These are phyloP conservation scores for Geotrichum histeridarum DNA, from an alignment of 1,139 yeast genomes.

Conservation along the genomic window DNA sequence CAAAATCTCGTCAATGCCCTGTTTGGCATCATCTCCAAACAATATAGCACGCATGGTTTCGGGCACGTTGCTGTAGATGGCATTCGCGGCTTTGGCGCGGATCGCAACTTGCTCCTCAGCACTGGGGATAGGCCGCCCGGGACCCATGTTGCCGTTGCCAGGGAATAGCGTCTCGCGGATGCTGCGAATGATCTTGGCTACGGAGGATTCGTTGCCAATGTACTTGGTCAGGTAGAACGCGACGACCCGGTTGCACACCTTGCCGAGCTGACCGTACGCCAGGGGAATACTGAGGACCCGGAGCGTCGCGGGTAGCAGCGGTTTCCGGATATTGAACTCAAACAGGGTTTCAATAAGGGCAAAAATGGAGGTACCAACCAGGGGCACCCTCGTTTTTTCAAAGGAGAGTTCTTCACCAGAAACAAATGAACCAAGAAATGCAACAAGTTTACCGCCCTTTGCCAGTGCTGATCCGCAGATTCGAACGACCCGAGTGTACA, in stretches of 20 bases:
- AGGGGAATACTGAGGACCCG: constrained; percentile 28
- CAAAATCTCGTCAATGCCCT: constrained; percentile 36
- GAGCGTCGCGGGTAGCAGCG: constrained; percentile 32
- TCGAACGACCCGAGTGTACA: constrained; percentile 20
- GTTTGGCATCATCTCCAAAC: constrained; percentile 28
- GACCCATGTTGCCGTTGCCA: constrained; percentile 41
- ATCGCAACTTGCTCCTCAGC: constrained; percentile 28
- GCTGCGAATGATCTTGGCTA: constrained; percentile 29
- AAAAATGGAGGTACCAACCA: constrained; percentile 27
- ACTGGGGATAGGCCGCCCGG: constrained; percentile 36
- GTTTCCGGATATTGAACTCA: constrained; percentile 26
- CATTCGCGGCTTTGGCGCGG: constrained; percentile 22
- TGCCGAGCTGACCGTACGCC: constrained; percentile 27
- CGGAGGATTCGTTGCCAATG: constrained; percentile 24
- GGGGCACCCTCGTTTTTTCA: constrained; percentile 18
- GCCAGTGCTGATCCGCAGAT: constrained; percentile 21
- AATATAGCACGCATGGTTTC: constrained; percentile 23
- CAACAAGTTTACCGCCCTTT: constrained; percentile 23
- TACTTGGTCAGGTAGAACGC: constrained; percentile 25
- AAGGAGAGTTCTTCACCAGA: constrained; percentile 11
- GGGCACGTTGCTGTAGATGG: constrained; percentile 24
- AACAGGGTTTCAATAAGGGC: constrained; percentile 27
- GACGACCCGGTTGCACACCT: constrained; percentile 28
- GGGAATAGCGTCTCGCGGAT: constrained; percentile 40
- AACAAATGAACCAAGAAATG: constrained; percentile 25